A percentile compares a stretch with the other conserved stretches of the same genome.
Conservation (phyloP, 2,329 filamentous ascomycete genomes). For the Coniosporium tulheliwenetii region DNA sequence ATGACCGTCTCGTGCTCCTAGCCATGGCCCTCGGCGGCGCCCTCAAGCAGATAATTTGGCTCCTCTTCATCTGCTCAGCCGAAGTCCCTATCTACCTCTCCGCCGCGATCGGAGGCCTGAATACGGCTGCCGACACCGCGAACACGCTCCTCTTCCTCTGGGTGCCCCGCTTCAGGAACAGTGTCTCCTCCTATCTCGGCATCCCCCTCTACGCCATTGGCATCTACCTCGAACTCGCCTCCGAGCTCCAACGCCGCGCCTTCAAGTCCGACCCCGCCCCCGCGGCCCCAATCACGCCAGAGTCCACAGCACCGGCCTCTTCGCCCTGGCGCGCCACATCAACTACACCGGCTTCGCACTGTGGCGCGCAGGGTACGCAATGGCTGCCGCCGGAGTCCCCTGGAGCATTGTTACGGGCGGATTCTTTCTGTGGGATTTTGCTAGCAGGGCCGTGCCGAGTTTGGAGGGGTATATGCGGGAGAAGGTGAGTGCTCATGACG, state of each 20-base stretch:
- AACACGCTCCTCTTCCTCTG: constrained; percentile 40
- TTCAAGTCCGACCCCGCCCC: constrained; percentile 37
- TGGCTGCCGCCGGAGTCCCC: constrained; percentile 30
- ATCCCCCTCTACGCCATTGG: constrained; percentile 32
- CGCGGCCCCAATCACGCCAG: constrained; percentile 36
- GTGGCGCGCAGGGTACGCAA: constrained; percentile 34
- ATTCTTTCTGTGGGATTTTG: constrained; percentile 30
- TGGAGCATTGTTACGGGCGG: constrained; percentile 24
- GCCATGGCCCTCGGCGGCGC: constrained; percentile 26
- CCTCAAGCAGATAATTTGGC: constrained; percentile 42
- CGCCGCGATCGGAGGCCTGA: constrained; percentile 31
- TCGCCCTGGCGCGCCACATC: constrained; percentile 33
- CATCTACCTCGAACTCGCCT: constrained; percentile 35
- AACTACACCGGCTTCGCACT: constrained; percentile 39
- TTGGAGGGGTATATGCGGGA: constrained; percentile 12
- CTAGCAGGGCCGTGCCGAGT: constrained; percentile 9
- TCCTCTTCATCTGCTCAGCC: constrained; percentile 30
- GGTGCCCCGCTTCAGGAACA: no score
- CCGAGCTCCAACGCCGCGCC: constrained; percentile 39
- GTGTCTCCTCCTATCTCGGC: no score
- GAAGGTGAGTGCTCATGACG: constrained; percentile 5
- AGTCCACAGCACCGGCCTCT: constrained; percentile 33
- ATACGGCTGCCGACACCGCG: constrained; percentile 37
- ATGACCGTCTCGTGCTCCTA: constrained; percentile 30
- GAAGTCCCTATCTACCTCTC: constrained; percentile 31